Conservation (phyloP, 257 asterid genomes). For the Solanum bukasovii region DNA sequence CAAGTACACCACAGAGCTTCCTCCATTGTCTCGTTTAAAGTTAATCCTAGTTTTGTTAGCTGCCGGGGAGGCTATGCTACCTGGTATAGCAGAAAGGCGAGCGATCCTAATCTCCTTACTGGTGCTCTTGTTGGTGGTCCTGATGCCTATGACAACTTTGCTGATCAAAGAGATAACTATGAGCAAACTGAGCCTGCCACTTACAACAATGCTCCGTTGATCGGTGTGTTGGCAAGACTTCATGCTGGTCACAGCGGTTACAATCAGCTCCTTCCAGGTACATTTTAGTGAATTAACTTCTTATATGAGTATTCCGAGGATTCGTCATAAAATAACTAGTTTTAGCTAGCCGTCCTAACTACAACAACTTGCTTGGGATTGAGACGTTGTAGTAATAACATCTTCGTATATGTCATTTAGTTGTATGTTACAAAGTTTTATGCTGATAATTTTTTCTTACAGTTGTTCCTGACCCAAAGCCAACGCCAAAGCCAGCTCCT, state of each 20-base stretch:
- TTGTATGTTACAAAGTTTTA: background rate
- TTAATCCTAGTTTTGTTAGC: slow-evolving; percentile 51
- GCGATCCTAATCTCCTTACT: slow-evolving; percentile 77
- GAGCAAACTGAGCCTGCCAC: slow-evolving; percentile 99
- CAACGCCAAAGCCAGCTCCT: slow-evolving; percentile 20
- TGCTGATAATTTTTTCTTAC: slow-evolving; percentile 28
- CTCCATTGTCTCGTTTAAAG: slow-evolving; percentile 79
- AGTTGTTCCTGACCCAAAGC: slow-evolving; percentile 1
- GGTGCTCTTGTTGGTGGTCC: slow-evolving; percentile 99
- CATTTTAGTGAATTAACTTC: background rate
- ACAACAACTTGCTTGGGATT: background rate
- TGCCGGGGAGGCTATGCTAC: slow-evolving; percentile 98
- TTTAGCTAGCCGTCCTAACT: background rate
- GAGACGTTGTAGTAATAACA: background rate
- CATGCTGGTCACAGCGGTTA: slow-evolving; percentile 62
- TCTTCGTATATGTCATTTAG: background rate
- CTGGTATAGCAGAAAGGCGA: slow-evolving; percentile 70
- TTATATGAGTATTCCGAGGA: background rate
- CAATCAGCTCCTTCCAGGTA: slow-evolving; percentile 92
- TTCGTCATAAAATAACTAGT: background rate
- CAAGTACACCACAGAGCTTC: slow-evolving; percentile 97
- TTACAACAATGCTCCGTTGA: slow-evolving; percentile 83
- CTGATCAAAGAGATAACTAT: slow-evolving; percentile 85
- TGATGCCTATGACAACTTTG: slow-evolving; percentile 95
- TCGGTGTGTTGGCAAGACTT: slow-evolving; percentile 80